Base-by-base conservation (phyloP, 352 stramenopile genomes). In the Pythium vanterpoolii region DNA sequence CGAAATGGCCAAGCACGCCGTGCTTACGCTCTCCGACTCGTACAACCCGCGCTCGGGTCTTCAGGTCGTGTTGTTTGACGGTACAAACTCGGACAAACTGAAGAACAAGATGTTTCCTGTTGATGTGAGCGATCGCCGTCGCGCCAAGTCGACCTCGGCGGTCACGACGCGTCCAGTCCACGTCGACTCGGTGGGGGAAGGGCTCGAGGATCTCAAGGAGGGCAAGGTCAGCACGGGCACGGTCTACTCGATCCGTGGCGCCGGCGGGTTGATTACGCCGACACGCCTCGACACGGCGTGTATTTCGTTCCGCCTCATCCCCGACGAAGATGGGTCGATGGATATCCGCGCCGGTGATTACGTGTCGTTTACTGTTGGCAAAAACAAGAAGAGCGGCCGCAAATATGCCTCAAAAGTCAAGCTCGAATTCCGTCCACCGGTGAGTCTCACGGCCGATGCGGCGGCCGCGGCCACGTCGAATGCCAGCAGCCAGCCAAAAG, bases 31-130 rank as follows among this genome's bases (percentile, higher is more conserved):
- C 11, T 95, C 85, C 64, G 85, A 95, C 52, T 74, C 90, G 58
- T 95, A 95, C 69, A 93, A 95, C 66, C 92, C 79, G 81, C 85
- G 83, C 52, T 89, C 85, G 27, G 85, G 85, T 45, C 88, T 95
- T 71, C 85, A 95, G 59, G 85, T 95, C 50, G 85, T 95, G 66
- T 78, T 95, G 53, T 95, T 95, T 73, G 85, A 95, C 53, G 85
- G 85, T 64, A 95, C 85, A 48, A 95, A 90, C 69, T 89, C 74
- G 57, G 85, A 95, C 53, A 93, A 91, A 58, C 74, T 95, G 45
- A 95, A 95, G 69, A 83, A 95, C 56, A 91, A 91, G 65, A 95
- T 95, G 85, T 95, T 95, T 51, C 85, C 85, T 0, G 81, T 95
- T 30, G 85, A 94, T 49, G 76, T 69, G 4, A 71, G 68, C n/a